Evolutionary conservation across 1,139 yeast genomes (phyloP), one percentile per base, ranked within the genome.

Genomic region (Pichia cactophila): DNA sequence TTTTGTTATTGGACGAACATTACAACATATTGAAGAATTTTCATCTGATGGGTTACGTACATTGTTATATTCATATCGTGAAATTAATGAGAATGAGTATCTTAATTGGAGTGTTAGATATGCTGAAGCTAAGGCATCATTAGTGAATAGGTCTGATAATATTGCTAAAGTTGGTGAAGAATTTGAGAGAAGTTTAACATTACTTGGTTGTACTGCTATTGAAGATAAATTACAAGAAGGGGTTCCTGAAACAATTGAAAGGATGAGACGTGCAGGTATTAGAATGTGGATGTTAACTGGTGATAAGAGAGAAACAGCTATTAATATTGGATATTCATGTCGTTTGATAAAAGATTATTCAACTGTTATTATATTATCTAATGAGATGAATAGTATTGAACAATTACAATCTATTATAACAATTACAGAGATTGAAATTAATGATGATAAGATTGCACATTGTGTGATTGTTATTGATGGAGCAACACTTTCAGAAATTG

Each of bases 221-320:
- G 99, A 94, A 65, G 99, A 94, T 63, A 94, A 92, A 63, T 73
- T 94, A 44, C 99, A 94, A 67, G 86, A 84, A 42, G 99, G 98
- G 12, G 98, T 94, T 1, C 85, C 97, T 28, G 96, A 89, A 51
- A 80, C 97, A 0, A 90, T 92, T 55, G 97, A 89, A 51, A 89
- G 88, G 62, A 74, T 94, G 40, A 78, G 96, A 58, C 75, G 95
- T 54, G 98, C 98, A 0, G 96, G 96, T 5, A 89, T 92, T 51
- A 87, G 84, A 61, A 69, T 94, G 72, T 92, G 99, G 98, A 92
- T 92, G 97, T 73, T 92, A 51, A 92, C 99, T 0, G 99, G 99
- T 47, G 99, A 92, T 63, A 92, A 92, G 63, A 74, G 97, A 53
- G 99, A 94, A 66, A 94, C 99, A 0, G 98, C 99, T 1, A 89